Base-by-base conservation (phyloP, 2,329 filamentous ascomycete genomes). In the Paramyrothecium roridum region DNA sequence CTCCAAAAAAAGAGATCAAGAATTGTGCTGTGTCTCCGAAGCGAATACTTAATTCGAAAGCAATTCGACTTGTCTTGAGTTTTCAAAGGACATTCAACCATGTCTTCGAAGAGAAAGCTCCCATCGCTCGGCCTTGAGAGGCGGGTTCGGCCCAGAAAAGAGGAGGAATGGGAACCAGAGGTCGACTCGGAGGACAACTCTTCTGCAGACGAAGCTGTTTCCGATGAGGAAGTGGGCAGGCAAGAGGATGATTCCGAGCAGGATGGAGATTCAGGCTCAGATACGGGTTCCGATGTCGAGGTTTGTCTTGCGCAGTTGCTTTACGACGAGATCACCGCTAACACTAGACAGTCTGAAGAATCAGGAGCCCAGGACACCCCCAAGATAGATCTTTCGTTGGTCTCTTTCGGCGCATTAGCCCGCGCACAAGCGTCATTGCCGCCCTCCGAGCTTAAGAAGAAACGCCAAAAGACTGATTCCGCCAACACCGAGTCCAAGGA, bases 391-490 rank as follows among this genome's bases (percentile, higher is more conserved):
- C 73, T 80, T 48, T 76, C 83, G 10, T 78, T 80, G 57, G 85
- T 97, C 61, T 95, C 92, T 22, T 97, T 98, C 66, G 93, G 92
- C 59, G 90, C 90, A n/a, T 79, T 97, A 45, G 91, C 90, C 60
- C 90, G 91, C 77, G 93, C 92, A 1, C 91, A 96, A 75, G 87
- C 87, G 43, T 82, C 85, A 0, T 73, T 96, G 33, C 76, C 68
- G 34, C 62, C 66, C 50, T 48, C 66, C 22, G 56, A 62, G 12
- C 66, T 63, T 22, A 67, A 65, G 55, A 61, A 63, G 52, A 66
- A 64, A 50, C 54, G 65, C 54, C 57, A 62, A 65, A 62, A 72
- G 73, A 61, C 56, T 19, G 58, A 65, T 8, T 45, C 66, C 11
- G 58, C 65, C 12, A 60, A 67, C 7, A 57, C 61, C 53, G 64